Percentiles rank a stretch among this genome's conserved stretches.
Conservation (phyloP, 164 flowering plant species). For the Macadamia tetraphylla region DNA sequence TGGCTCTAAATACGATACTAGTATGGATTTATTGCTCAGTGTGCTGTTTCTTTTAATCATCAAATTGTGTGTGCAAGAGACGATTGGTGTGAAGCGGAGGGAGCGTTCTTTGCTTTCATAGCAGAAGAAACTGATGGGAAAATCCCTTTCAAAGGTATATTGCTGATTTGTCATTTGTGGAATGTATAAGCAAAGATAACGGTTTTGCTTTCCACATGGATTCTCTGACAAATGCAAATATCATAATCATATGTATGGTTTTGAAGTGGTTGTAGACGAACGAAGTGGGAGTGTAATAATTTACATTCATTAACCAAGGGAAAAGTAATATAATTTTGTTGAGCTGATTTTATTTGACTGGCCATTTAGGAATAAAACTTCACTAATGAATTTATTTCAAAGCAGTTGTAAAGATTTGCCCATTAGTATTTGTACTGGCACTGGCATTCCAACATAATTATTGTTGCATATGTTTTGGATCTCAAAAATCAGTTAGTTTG, state of each 20-base stretch:
- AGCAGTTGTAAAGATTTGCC: neutral
- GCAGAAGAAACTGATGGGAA: constrained; percentile 44
- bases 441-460: no score
- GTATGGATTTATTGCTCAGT: constrained; percentile 10
- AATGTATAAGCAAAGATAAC: constrained; percentile 6
- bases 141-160: constrained; percentile 34
- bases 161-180: constrained; percentile 10
- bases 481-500: no score
- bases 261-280: neutral
- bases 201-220: constrained; percentile 7
- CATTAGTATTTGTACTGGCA: neutral
- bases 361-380: neutral
- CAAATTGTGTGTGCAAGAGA: constrained; percentile 79
- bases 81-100: constrained; percentile 61
- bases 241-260: neutral
- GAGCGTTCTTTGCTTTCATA: constrained; percentile 48
- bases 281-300: neutral
- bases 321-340: neutral
- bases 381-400: neutral
- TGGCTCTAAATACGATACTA: constrained; percentile 28
- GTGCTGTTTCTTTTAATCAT: constrained; percentile 41
- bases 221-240: neutral
- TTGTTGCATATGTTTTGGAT: no score
- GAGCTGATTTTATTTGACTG: neutral
- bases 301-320: neutral